Percentiles rank a stretch among this genome's conserved stretches.
phyloP scores from a whole-genome alignment of 495 filamentous ascomycete genomes.

The Annulohypoxylon maeteangense region DNA sequence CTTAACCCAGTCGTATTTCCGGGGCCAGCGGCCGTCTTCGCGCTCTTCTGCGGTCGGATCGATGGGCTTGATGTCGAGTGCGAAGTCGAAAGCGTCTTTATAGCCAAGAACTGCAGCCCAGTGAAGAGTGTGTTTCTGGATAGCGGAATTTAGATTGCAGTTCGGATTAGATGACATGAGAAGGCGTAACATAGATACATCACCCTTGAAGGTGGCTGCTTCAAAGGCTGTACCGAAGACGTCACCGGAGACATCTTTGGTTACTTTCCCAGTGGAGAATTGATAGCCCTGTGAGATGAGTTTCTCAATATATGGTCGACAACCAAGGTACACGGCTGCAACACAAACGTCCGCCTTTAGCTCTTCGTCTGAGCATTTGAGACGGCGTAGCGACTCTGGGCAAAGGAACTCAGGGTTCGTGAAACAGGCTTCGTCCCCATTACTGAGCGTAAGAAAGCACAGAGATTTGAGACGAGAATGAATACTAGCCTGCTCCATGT shows the following conservation, averaged over 20 bases:
- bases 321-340: conserved; percentile 17
- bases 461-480: conserved; percentile 15
- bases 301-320: neutral
- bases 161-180: conserved; percentile 2
- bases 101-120: neutral
- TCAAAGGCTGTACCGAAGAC: conserved; percentile 1
- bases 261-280: neutral
- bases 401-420: too few species aligned
- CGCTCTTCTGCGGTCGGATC: neutral
- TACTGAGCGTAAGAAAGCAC: neutral
- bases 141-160: neutral
- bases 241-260: neutral
- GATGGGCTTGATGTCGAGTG: conserved; percentile 5
- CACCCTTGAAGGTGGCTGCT: neutral
- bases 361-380: conserved; percentile 3
- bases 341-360: conserved; percentile 9
- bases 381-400: too few species aligned
- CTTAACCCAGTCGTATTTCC: too few species aligned
- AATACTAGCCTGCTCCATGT: neutral
- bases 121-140: neutral
- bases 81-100: conserved; percentile 18
- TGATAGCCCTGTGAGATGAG: neutral
- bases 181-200: conserved; percentile 40
- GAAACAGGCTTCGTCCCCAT: neutral
- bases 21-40: neutral